Conservation (phyloP, 2,329 filamentous ascomycete genomes). For the Claviceps fusiformis region DNA sequence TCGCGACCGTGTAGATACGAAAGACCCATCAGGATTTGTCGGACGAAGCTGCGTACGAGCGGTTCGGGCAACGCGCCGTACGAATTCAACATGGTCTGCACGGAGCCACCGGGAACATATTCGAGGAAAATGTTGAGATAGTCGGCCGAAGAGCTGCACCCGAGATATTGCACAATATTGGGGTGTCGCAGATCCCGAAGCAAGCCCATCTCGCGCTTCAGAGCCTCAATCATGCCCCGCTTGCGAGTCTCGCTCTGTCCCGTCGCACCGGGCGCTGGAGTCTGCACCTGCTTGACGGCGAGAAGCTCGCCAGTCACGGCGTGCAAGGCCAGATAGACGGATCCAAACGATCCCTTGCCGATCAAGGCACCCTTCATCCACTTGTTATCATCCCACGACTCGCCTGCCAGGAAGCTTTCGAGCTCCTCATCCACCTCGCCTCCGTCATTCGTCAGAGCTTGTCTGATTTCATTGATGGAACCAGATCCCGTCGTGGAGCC, state of each 20-base stretch:
- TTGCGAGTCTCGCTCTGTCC: constrained; percentile 79
- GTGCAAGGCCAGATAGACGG: constrained; percentile 87
- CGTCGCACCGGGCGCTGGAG: constrained; percentile 64
- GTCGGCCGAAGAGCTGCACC: constrained; percentile 80
- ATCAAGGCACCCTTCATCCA: constrained; percentile 99
- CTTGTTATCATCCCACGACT: constrained; percentile 92
- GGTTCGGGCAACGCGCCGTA: constrained; percentile 92
- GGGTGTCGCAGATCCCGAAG: constrained; percentile 87
- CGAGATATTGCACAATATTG: constrained; percentile 97
- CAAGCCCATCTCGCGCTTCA: constrained; percentile 92
- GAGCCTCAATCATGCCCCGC: constrained; percentile 93
- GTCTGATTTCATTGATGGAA: constrained; percentile 70
- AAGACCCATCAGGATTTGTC: constrained; percentile 84
- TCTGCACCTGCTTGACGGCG: constrained; percentile 95
- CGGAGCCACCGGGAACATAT: constrained; percentile 93
- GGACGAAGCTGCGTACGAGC: constrained; percentile 88
- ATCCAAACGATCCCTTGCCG: constrained; percentile 91
- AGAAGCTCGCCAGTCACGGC: constrained; percentile 94
- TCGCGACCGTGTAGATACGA: constrained; percentile 88
- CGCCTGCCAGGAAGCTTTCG: constrained; percentile 76
- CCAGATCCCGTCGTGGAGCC: constrained; percentile 58
- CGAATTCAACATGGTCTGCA: constrained; percentile 96
- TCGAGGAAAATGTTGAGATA: constrained; percentile 99
- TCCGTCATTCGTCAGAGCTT: constrained; percentile 78
- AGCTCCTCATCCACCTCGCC: constrained; percentile 86